Evolutionary conservation across 331 rosid species (phyloP).

Genomic region (Stylosanthes scabra): DNA sequence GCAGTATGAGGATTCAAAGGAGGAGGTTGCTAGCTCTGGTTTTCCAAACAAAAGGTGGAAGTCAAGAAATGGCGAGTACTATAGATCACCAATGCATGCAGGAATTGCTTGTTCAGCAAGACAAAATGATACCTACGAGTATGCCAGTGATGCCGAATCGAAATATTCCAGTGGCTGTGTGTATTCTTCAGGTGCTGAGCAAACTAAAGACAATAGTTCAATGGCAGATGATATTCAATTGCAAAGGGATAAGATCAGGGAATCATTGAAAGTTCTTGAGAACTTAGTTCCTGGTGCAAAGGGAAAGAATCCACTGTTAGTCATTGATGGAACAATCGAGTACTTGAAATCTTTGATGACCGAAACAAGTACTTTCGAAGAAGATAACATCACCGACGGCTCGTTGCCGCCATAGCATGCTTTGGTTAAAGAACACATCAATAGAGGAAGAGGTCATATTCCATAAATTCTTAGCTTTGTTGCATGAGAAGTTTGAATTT

Average conservation of each 20-base stretch:
- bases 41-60: conserved; percentile 73
- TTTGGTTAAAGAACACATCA: conserved; percentile 32
- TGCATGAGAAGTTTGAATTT: conserved; percentile 49
- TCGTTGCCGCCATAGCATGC: conserved; percentile 23
- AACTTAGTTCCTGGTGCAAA: conserved; percentile 81
- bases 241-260: conserved; percentile 63
- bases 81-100: conserved; percentile 40
- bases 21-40: conserved; percentile 54
- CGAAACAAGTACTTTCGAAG: conserved; percentile 54
- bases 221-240: conserved; percentile 40
- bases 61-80: conserved; percentile 48
- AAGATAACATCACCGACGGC: conserved; percentile 38
- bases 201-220: conserved; percentile 37
- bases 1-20: conserved; percentile 41
- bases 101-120: conserved; percentile 52
- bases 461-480: conserved; percentile 46
- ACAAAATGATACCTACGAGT: conserved; percentile 40
- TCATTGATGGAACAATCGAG: conserved; percentile 76
- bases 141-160: conserved; percentile 61
- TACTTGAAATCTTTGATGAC: conserved; percentile 73
- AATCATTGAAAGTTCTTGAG: conserved; percentile 67
- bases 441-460: conserved; percentile 35
- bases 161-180: conserved; percentile 46
- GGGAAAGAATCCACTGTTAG: conserved; percentile 74
- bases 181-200: not conserved